Evolutionary conservation across 139 green algal species (phyloP).

Genomic region (Chlamydomonas sphaeroides): DNA sequence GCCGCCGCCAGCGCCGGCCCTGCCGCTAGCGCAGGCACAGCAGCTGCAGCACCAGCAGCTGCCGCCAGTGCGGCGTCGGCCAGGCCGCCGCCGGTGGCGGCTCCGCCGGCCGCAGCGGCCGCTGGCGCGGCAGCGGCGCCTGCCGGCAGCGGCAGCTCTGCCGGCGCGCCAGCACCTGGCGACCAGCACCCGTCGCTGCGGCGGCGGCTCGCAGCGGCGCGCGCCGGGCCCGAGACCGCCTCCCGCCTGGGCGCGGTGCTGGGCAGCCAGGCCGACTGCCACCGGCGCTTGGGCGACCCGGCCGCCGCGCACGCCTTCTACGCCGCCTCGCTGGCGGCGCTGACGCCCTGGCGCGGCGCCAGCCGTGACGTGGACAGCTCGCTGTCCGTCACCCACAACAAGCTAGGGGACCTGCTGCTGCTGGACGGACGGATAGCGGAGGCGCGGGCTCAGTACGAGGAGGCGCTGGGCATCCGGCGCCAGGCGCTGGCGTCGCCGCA

Average conservation of each 20-base stretch:
- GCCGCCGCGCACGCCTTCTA: not conserved
- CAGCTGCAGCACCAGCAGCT: not conserved
- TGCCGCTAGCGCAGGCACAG: not conserved
- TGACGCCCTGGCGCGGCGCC: slow-evolving; percentile 16
- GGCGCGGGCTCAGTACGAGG: slow-evolving; percentile 11
- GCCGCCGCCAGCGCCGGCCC: not conserved
- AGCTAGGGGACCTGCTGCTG: slow-evolving; percentile 37
- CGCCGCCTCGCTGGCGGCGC: not conserved
- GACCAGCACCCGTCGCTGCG: not conserved
- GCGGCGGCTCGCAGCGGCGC: slow-evolving; percentile 1
- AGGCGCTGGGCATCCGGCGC: slow-evolving; percentile 5
- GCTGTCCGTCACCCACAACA: slow-evolving; percentile 42
- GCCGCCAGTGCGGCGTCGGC: not conserved
- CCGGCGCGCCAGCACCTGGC: not conserved
- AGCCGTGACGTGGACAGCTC: slow-evolving; percentile 15
- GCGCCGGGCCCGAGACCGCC: slow-evolving; percentile 6
- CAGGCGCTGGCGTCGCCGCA: not conserved
- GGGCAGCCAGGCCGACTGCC: slow-evolving; percentile 38
- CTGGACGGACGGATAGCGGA: not conserved
- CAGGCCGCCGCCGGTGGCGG: not conserved
- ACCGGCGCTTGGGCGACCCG: slow-evolving; percentile 23
- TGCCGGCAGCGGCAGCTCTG: not conserved
- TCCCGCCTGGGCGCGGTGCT: slow-evolving; percentile 41
- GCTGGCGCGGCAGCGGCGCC: not conserved
- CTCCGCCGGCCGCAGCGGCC: not conserved